Conservation (phyloP, 106 monocot species). For the Iris macrosiphon region DNA sequence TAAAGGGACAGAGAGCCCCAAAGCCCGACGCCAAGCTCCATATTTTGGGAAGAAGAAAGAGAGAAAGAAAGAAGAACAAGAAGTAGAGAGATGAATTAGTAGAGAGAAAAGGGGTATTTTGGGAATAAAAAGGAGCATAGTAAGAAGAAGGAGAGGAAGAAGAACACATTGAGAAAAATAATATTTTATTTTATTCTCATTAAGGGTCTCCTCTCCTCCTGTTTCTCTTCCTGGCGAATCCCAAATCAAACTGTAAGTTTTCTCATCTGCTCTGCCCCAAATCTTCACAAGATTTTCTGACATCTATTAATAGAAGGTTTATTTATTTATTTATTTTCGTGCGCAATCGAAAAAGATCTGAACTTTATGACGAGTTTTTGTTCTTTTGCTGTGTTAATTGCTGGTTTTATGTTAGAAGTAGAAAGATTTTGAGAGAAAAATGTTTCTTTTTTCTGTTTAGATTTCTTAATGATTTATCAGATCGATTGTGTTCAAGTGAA, state of each 20-base stretch:
- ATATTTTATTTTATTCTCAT: neutral
- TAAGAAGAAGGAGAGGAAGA: neutral
- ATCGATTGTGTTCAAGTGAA: neutral
- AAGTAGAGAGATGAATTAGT: neutral
- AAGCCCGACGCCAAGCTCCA: neutral
- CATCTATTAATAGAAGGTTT: neutral
- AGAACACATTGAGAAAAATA: too few relatives aligned
- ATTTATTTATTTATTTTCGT: neutral
- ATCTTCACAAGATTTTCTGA: neutral
- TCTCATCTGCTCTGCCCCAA: neutral
- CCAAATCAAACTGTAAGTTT: neutral
- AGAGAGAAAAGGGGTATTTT: neutral
- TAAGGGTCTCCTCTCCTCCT: neutral
- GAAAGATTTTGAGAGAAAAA: too few relatives aligned
- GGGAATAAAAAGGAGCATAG: neutral
- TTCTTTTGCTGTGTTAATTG: too few relatives aligned
- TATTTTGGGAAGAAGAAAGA: neutral
- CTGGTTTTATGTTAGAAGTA: too few relatives aligned
- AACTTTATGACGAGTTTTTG: too few relatives aligned
- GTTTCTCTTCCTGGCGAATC: neutral
- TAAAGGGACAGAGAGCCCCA: neutral
- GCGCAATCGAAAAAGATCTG: neutral
- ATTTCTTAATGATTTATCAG: neutral
- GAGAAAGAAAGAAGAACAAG: neutral
- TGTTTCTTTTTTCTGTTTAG: too few relatives aligned